Evolutionary conservation across 2,329 filamentous ascomycete species (phyloP).

Genomic region (Cadophora malorum): DNA sequence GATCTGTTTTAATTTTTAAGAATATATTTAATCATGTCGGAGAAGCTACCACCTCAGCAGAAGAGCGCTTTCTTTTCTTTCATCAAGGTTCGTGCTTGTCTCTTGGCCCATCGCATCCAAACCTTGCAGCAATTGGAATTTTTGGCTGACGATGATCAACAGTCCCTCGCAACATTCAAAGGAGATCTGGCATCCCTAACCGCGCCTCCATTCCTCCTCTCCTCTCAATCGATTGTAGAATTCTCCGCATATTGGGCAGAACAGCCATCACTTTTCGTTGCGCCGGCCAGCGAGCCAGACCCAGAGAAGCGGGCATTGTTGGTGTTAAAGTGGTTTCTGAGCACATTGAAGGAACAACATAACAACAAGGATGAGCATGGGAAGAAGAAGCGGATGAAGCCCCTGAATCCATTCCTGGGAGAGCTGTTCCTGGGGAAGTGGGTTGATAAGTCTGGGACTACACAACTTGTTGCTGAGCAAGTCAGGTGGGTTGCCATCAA

Average conservation of each 20-base stretch:
- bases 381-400: slow-evolving; percentile 89
- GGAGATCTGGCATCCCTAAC: slow-evolving; percentile 82
- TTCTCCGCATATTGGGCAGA: slow-evolving; percentile 85
- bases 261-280: slow-evolving; percentile 78
- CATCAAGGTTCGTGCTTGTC: slow-evolving; percentile 39
- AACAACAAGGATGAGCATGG: slow-evolving; percentile 69
- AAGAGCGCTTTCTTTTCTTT: slow-evolving; percentile 43
- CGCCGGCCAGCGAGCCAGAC: slow-evolving; percentile 79
- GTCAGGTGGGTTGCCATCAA: slow-evolving; percentile 56
- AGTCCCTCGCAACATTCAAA: slow-evolving; percentile 81
- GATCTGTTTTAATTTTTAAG: background rate
- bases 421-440: slow-evolving; percentile 92
- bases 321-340: slow-evolving; percentile 94
- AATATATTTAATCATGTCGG: slow-evolving; percentile 23
- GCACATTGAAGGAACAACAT: slow-evolving; percentile 87
- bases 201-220: slow-evolving; percentile 84
- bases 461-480: slow-evolving; percentile 89
- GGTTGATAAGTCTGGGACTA: slow-evolving; percentile 81
- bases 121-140: background rate
- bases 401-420: slow-evolving; percentile 91
- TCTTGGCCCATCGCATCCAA: background rate
- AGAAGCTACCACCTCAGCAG: slow-evolving; percentile 38
- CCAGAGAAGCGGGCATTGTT: slow-evolving; percentile 82
- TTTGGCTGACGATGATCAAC: slow-evolving; percentile 3
- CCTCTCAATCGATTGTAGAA: slow-evolving; percentile 77